Evolutionary conservation across 73 alveolate species (phyloP).

Genomic region (Tetrahymena elliotti): DNA sequence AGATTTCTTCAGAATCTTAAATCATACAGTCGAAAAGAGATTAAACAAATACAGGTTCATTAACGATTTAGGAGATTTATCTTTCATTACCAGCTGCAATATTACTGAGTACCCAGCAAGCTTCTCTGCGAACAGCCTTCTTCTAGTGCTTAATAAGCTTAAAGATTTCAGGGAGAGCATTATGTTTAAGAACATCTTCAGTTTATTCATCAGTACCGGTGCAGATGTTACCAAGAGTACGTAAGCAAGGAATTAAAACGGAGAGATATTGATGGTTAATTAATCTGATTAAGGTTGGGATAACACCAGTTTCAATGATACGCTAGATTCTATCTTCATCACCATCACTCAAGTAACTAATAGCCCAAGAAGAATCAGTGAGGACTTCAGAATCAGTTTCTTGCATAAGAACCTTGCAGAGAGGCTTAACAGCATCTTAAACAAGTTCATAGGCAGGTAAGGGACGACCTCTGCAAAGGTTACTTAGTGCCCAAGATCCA

Average conservation of each 20-base stretch:
- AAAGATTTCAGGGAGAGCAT: constrained; percentile 67
- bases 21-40: constrained; percentile 47
- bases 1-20: constrained; percentile 59
- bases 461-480: constrained; percentile 94
- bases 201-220: constrained; percentile 87
- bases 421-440: constrained; percentile 60
- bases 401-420: constrained; percentile 66
- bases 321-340: constrained; percentile 83
- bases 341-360: constrained; percentile 91
- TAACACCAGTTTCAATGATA: constrained; percentile 66
- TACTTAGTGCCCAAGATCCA: constrained; percentile 91
- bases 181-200: constrained; percentile 66
- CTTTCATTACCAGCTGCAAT: constrained; percentile 89
- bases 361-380: constrained; percentile 93
- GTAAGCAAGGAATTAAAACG: constrained; percentile 69
- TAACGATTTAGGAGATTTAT: constrained; percentile 66
- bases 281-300: constrained; percentile 64
- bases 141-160: constrained; percentile 57
- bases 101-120: constrained; percentile 87
- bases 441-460: constrained; percentile 59
- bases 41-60: constrained; percentile 46
- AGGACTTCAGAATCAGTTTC: constrained; percentile 79
- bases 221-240: constrained; percentile 93
- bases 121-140: constrained; percentile 83
- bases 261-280: constrained; percentile 58